phyloP scores from a whole-genome alignment of 257 asterid species.

The Hygrophila difformis region DNA sequence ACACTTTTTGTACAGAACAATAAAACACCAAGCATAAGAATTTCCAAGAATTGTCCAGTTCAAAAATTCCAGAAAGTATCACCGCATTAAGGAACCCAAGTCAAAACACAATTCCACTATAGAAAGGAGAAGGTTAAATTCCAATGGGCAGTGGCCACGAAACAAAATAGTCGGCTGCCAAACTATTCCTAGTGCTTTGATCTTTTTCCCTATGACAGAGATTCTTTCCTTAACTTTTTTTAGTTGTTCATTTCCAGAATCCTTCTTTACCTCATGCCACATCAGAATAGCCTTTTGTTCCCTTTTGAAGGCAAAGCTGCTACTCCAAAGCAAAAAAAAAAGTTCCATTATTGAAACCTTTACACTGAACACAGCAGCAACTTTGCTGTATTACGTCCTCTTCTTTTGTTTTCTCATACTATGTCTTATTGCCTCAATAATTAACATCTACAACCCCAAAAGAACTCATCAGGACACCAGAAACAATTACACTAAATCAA shows the following conservation, averaged over 20 bases:
- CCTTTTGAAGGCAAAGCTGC: slow-evolving; percentile 14
- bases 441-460: slow-evolving; percentile 1
- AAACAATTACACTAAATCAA: not conserved
- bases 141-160: not conserved
- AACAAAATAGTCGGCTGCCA: slow-evolving; percentile 3
- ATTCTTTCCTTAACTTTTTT: slow-evolving; percentile 14
- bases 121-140: slow-evolving; percentile 8
- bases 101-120: slow-evolving; percentile 1
- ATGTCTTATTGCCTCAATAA: slow-evolving; percentile 8
- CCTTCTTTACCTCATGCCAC: slow-evolving; percentile 8
- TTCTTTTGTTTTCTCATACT: not conserved
- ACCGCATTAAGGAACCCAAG: not conserved
- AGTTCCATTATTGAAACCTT: slow-evolving; percentile 6
- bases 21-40: too few relatives aligned
- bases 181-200: slow-evolving; percentile 18
- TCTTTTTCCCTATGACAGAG: slow-evolving; percentile 9
- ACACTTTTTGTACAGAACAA: too few relatives aligned
- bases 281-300: slow-evolving; percentile 10
- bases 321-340: slow-evolving; percentile 14
- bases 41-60: too few relatives aligned
- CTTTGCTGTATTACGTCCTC: not conserved
- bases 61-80: not conserved
- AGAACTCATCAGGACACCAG: not conserved
- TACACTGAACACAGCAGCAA: not conserved
- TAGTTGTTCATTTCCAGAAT: slow-evolving; percentile 8